Conservation (phyloP, 345 rosid species). For the Hypericum androsaemum region DNA sequence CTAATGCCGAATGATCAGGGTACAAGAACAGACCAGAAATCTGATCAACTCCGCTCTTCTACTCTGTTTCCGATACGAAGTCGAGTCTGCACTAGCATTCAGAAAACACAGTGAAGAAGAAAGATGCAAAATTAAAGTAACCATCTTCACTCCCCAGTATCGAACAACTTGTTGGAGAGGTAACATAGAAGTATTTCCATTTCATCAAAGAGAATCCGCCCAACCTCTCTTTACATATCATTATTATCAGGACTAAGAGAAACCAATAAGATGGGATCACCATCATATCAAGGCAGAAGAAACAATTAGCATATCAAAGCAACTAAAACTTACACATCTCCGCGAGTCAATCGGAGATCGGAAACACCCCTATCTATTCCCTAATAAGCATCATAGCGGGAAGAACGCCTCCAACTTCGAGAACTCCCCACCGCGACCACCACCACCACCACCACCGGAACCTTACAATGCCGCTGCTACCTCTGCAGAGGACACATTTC, state of each 20-base stretch:
- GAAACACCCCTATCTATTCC: slow-evolving; percentile 17
- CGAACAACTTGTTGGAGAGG: background rate
- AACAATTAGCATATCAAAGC: background rate
- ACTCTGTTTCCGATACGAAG: no score
- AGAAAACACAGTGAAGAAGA: no score
- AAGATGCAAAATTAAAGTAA: no score
- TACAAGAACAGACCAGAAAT: no score
- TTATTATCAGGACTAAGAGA: background rate
- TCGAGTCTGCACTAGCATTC: no score
- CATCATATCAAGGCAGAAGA: background rate
- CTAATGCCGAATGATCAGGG: no score
- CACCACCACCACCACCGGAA: background rate
- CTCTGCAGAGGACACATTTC: slow-evolving; percentile 22
- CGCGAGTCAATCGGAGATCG: slow-evolving; percentile 16
- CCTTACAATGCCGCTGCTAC: slow-evolving; percentile 13
- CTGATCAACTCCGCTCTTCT: no score
- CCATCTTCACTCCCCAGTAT: no score
- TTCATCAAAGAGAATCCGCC: background rate
- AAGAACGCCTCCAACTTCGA: no score
- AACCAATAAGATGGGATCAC: background rate
- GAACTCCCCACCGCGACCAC: slow-evolving; percentile 4
- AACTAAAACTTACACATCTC: background rate
- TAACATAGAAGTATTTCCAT: background rate
- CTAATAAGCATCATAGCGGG: slow-evolving; percentile 12
- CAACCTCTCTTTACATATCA: background rate